Conservation (phyloP, 169 alveolate species). For the Blepharisma undulans region DNA sequence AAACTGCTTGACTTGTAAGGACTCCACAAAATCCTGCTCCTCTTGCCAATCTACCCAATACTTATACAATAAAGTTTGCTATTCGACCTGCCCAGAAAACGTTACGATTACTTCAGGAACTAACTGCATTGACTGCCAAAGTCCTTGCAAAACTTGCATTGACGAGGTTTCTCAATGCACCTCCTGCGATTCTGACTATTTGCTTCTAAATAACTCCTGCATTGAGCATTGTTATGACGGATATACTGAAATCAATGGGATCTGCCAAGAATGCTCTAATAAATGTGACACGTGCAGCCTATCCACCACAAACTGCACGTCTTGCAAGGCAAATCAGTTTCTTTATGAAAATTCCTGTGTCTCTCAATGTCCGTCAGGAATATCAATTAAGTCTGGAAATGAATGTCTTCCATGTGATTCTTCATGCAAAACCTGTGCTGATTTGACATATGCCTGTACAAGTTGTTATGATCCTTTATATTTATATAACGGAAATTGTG, state of each 20-base stretch:
- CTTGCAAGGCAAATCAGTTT: neutral
- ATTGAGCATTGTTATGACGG: neutral
- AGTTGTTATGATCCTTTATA: neutral
- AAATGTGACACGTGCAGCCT: conserved; percentile 10
- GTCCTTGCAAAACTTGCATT: conserved; percentile 35
- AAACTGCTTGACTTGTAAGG: neutral
- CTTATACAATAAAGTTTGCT: conserved; percentile 5
- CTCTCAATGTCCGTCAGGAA: conserved; percentile 17
- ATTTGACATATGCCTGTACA: neutral
- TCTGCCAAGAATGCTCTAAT: conserved; percentile 18
- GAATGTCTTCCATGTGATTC: neutral
- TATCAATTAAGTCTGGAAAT: neutral
- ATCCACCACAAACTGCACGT: conserved; percentile 20
- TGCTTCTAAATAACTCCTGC: neutral
- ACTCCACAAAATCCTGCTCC: neutral
- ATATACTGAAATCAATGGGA: neutral
- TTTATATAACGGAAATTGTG: conserved; percentile 5
- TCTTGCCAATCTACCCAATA: neutral
- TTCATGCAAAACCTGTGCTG: conserved; percentile 12
- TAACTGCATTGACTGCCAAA: conserved; percentile 1
- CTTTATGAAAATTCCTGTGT: neutral
- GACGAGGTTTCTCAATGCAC: neutral
- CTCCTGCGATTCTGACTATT: neutral
- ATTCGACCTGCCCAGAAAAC: neutral
- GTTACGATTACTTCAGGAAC: neutral